Evolutionary conservation across 805 yeast species (phyloP).

Genomic region (Monosporozyma yasuniensis): DNA sequence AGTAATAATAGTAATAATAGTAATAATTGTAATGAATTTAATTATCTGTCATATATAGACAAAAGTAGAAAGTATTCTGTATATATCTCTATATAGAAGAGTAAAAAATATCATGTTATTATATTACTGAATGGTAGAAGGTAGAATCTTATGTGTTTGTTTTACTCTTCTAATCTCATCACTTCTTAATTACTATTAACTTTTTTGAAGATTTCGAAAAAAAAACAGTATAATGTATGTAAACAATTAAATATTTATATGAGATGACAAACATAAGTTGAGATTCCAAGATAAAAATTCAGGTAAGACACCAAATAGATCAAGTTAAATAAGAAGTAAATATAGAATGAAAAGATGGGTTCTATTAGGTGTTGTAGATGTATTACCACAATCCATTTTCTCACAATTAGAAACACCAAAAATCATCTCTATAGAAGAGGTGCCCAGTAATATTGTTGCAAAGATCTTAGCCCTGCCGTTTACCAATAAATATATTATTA

Average conservation of each 20-base stretch:
- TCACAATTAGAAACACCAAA: slow-evolving; percentile 5
- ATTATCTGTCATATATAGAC: background rate
- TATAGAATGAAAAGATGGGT: slow-evolving; percentile 9
- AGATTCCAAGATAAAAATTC: background rate
- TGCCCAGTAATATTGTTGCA: slow-evolving; percentile 6
- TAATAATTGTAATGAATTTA: background rate
- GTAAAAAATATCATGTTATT: background rate
- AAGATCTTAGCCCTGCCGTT: background rate
- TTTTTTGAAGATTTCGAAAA: background rate
- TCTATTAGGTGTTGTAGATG: slow-evolving; percentile 2
- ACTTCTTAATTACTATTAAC: too few species aligned
- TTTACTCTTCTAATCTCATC: too few species aligned
- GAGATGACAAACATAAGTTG: background rate
- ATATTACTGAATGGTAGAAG: background rate
- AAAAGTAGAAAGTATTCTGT: background rate
- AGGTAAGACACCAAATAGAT: background rate
- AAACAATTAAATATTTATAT: background rate
- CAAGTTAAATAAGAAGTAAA: background rate
- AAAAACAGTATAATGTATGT: background rate
- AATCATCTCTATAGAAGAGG: slow-evolving; percentile 2
- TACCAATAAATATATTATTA: slow-evolving; percentile 6
- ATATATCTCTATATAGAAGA: background rate
- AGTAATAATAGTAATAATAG: background rate
- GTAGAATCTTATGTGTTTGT: background rate
- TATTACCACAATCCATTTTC: slow-evolving; percentile 8